Base-by-base conservation (phyloP, 768 basidiomycete genomes). In the Trametes cinnabarina region DNA sequence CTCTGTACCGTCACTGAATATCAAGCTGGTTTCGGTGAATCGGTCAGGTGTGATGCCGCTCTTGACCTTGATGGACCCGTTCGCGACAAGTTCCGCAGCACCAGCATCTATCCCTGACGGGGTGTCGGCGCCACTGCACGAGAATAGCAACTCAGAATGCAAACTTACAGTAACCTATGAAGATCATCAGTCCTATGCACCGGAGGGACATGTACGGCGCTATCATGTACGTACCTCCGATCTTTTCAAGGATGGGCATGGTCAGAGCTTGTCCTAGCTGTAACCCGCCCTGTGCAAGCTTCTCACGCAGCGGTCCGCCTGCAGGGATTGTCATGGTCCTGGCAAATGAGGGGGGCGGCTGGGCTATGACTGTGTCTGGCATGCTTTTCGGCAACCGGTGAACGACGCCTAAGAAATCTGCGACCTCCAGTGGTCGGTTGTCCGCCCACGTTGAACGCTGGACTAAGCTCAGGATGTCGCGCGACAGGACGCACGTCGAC, bases 261-360 rank as follows among this genome's bases (percentile, higher is more conserved):
- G 60, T 64, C 19, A 59, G 28, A 8, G 76, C 76, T 3, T 69
- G 53, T 10, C 73, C 75, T 40, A 77, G 57, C 43, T 69, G 69
- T 51, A 79, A 47, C 2, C 78, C 78, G 4, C 70, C 74, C 51
- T 73, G 70, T 30, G 60, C 51, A 59, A 78, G 52, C 3, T 70
- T 71, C 20, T 73, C 70, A 43, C 71, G 70, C 60, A 76, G 68
- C n/a, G n/a, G n/a, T 69, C 70, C 44, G 63, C 65, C 37, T 79
- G 73, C 15, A 61, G n/a, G n/a, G n/a, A n/a, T n/a, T 41, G 23
- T 66, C 57, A 54, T 68, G 61, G 3, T 28, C 30, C 30, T 50
- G 12, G 57, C 59, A 2, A 51, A 46, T 40, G 30, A 12, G 7
- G 30, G 30, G 30, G 30, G 12, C 12, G 30, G 30, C 6, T 7